Percentiles rank a stretch among this genome's conserved stretches.
These are phyloP conservation scores for Pulveroboletus ravenelii DNA, from an alignment of 768 basidiomycete genomes.

Conservation along the genomic window DNA sequence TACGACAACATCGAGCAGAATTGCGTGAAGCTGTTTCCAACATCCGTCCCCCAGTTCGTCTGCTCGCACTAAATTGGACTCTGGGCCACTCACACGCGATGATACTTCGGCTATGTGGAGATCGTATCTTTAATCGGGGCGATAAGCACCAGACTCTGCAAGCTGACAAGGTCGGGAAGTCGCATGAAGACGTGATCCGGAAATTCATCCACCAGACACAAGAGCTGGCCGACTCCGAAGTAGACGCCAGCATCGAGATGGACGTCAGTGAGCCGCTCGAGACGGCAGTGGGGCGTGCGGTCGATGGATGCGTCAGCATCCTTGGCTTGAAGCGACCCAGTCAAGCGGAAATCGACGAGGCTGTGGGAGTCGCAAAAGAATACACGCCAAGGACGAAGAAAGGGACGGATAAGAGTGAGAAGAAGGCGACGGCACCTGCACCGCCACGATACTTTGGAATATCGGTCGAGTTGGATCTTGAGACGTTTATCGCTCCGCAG, in stretches of 20 bases:
- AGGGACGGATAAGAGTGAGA: conserved; percentile 9
- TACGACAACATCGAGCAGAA: conserved; percentile 67
- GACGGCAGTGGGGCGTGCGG: conserved; percentile 51
- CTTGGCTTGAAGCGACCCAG: conserved; percentile 51
- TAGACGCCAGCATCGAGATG: conserved; percentile 70
- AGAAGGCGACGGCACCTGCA: conserved; percentile 22
- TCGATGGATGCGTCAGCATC: conserved; percentile 51
- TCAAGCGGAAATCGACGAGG: conserved; percentile 49
- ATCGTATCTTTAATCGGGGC: conserved; percentile 72
- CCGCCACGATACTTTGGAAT: conserved; percentile 73
- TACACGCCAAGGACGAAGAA: conserved; percentile 36
- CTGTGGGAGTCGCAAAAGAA: conserved; percentile 34
- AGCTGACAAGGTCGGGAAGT: conserved; percentile 44
- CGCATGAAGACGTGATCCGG: conserved; percentile 81
- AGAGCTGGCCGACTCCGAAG: conserved; percentile 56
- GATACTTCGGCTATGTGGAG: conserved; percentile 70
- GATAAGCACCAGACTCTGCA: conserved; percentile 81
- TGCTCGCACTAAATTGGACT: conserved; percentile 81
- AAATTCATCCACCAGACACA: conserved; percentile 66
- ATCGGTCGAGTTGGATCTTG: conserved; percentile 66
- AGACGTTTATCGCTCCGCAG: conserved; percentile 39
- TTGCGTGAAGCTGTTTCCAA: conserved; percentile 53
- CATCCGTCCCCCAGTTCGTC: conserved; percentile 52
- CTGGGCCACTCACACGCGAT: conserved; percentile 52
- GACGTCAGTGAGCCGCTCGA: conserved; percentile 51